phyloP scores from a whole-genome alignment of 1,284 basidiomycete species.

The Ceratobasidium sp. region DNA sequence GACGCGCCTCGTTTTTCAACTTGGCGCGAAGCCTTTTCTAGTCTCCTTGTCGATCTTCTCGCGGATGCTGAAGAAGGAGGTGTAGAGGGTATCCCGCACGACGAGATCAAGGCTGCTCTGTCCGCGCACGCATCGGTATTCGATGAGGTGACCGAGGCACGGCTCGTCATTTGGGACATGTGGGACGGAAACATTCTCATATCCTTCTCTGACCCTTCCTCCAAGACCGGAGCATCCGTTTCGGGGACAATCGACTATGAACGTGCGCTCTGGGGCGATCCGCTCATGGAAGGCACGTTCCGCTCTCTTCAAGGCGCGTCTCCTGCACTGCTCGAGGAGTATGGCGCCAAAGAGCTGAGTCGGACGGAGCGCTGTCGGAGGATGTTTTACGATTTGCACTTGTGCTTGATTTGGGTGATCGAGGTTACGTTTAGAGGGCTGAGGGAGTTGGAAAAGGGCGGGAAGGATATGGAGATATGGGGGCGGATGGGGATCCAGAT shows the following conservation, averaged over 20 bases:
- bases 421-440: constrained; percentile 37
- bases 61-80: constrained; percentile 24
- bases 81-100: constrained; percentile 20
- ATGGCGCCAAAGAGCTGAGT: constrained; percentile 24
- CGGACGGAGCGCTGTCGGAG: constrained; percentile 7
- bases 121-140: constrained; percentile 12
- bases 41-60: constrained; percentile 9
- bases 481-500: constrained; percentile 37
- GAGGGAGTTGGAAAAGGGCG: constrained; percentile 26
- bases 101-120: constrained; percentile 22
- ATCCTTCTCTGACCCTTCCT: constrained; percentile 7
- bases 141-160: constrained; percentile 31
- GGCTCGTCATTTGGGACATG: constrained; percentile 35
- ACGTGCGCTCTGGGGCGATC: constrained; percentile 38
- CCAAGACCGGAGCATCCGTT: constrained; percentile 20
- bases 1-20: constrained; percentile 37
- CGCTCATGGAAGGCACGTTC: constrained; percentile 39
- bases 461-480: constrained; percentile 41
- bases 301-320: background rate
- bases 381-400: constrained; percentile 34
- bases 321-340: constrained; percentile 25
- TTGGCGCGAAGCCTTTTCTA: constrained; percentile 35
- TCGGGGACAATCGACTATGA: constrained; percentile 40
- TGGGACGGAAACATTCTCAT: constrained; percentile 42
- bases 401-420: constrained; percentile 38